phyloP scores from a whole-genome alignment of 2,329 filamentous ascomycete species.

The Epichloe glyceriae region DNA sequence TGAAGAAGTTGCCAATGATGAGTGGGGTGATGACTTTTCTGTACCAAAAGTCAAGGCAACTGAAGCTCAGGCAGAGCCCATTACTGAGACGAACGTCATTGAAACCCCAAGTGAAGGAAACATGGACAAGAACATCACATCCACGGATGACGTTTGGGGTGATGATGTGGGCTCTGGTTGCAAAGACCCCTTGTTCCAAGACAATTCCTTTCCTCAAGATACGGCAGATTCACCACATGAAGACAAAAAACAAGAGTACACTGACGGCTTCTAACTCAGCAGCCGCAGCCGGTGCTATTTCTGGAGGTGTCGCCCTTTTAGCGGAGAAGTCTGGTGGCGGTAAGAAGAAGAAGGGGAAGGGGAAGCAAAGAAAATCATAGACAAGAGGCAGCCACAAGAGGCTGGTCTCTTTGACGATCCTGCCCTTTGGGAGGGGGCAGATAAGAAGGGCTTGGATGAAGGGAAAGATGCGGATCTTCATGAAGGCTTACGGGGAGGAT shows the following conservation, averaged over 20 bases:
- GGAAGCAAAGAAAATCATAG: slow-evolving; percentile 22
- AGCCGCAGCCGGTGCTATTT: slow-evolving; percentile 8
- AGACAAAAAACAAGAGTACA: not conserved
- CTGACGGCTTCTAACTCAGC: slow-evolving; percentile 14
- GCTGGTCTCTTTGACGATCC: slow-evolving; percentile 34
- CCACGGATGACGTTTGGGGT: not conserved
- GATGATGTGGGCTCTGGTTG: not conserved
- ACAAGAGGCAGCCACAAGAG: slow-evolving; percentile 24
- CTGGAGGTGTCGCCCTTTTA: slow-evolving; percentile 21
- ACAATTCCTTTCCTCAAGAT: not conserved
- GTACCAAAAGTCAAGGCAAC: slow-evolving; percentile 10
- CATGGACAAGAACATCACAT: not conserved
- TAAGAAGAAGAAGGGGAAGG: slow-evolving; percentile 12
- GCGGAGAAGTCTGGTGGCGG: slow-evolving; percentile 22
- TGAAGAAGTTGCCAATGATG: slow-evolving; percentile 3
- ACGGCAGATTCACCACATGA: not conserved
- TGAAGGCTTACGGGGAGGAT: slow-evolving; percentile 18
- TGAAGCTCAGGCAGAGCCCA: slow-evolving; percentile 1
- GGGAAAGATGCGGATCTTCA: slow-evolving; percentile 8
- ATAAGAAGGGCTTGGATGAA: slow-evolving; percentile 22
- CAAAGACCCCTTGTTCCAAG: not conserved
- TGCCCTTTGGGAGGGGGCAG: slow-evolving; percentile 29
- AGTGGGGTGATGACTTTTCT: slow-evolving; percentile 4
- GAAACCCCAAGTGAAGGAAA: not conserved
- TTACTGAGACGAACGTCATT: not conserved